phyloP scores from a whole-genome alignment of 2,329 filamentous ascomycete species.

The Microascus cirrosus region DNA sequence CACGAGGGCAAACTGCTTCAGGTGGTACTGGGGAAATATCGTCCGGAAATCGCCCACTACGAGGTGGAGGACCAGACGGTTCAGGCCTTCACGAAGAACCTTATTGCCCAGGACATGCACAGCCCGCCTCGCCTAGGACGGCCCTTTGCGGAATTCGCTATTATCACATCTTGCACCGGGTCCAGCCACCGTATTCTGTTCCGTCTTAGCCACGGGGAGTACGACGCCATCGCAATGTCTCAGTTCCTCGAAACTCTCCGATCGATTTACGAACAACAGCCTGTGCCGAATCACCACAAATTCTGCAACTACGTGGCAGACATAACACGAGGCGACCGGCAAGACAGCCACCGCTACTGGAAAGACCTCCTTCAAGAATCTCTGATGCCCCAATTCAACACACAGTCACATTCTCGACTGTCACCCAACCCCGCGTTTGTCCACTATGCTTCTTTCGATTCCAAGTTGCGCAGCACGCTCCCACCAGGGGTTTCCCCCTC shows the following conservation, averaged over 20 bases:
- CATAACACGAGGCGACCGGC: not conserved
- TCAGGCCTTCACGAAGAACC: not conserved
- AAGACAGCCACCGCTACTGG: not conserved
- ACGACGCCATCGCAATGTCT: not conserved
- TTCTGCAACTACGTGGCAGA: not conserved
- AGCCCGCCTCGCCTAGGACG: not conserved
- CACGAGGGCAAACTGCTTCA: not conserved
- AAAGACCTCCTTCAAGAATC: not conserved
- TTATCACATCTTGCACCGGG: not conserved
- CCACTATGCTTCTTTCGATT: constrained; percentile 33
- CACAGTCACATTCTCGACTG: not conserved
- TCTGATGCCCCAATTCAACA: not conserved
- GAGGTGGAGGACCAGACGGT: not conserved
- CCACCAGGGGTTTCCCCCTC: constrained; percentile 31
- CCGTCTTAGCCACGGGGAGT: not conserved
- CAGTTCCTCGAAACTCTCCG: not conserved
- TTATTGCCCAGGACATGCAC: not conserved
- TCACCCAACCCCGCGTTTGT: not conserved
- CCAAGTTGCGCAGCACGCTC: constrained; percentile 48
- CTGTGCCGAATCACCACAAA: not conserved
- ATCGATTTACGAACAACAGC: not conserved
- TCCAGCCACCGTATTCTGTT: not conserved
- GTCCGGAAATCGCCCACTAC: not conserved
- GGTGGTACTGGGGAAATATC: not conserved
- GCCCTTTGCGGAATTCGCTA: not conserved